Percentiles rank a stretch among this genome's conserved stretches.
These are phyloP conservation scores for Fusarium buxicola DNA, from an alignment of 2,329 filamentous ascomycete genomes.

Conservation along the genomic window DNA sequence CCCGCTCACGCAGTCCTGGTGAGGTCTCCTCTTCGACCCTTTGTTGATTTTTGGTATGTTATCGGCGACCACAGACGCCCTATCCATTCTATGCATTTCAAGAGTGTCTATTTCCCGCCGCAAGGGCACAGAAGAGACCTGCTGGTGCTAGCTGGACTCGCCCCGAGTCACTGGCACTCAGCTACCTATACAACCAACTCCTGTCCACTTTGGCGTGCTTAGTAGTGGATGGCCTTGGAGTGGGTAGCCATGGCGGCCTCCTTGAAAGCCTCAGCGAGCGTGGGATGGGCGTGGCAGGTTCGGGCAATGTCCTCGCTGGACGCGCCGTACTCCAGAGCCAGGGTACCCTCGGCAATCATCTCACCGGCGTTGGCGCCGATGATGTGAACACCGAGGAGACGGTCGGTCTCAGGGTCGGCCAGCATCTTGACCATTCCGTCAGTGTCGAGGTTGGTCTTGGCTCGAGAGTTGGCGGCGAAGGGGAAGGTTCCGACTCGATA, in stretches of 20 bases:
- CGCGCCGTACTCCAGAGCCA: slow-evolving; percentile 96
- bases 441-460: slow-evolving; percentile 97
- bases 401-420: slow-evolving; percentile 94
- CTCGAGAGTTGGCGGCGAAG: slow-evolving; percentile 97
- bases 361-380: slow-evolving; percentile 95
- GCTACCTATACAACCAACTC: slow-evolving; percentile 27
- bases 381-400: slow-evolving; percentile 95
- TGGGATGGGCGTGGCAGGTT: slow-evolving; percentile 97
- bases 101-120: slow-evolving; percentile 29
- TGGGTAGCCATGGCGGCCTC: slow-evolving; percentile 99
- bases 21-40: slow-evolving; percentile 38
- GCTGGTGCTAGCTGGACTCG: slow-evolving; percentile 8
- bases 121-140: slow-evolving; percentile 33
- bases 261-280: slow-evolving; percentile 97
- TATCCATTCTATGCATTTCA: slow-evolving; percentile 30
- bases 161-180: slow-evolving; percentile 8
- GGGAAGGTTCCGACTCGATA: slow-evolving; percentile 96
- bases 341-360: slow-evolving; percentile 98
- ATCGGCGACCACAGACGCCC: slow-evolving; percentile 25
- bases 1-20: slow-evolving; percentile 37
- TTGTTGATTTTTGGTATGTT: slow-evolving; percentile 34
- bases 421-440: slow-evolving; percentile 98
- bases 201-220: slow-evolving; percentile 48
- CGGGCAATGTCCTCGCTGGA: slow-evolving; percentile 94
- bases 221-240: slow-evolving; percentile 96